These are phyloP conservation scores for Torulaspora delbrueckii DNA, from an alignment of 805 yeast species.

Conservation along the genomic window DNA sequence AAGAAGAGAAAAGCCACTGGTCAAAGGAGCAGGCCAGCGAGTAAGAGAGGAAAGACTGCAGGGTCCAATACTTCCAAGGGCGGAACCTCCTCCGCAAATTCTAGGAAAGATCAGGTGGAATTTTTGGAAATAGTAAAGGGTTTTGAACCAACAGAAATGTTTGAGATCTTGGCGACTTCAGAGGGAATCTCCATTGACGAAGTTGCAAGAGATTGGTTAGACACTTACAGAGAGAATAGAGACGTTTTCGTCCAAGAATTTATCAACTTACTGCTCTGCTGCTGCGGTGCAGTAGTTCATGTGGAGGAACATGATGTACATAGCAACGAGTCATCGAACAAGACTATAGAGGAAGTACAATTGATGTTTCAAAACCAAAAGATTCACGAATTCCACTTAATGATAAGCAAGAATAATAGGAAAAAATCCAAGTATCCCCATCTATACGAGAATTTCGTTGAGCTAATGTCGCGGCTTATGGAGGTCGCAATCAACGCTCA, in stretches of 20 bases:
- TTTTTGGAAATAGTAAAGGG: constrained; percentile 40
- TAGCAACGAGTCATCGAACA: constrained; percentile 62
- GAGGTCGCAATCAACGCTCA: constrained; percentile 58
- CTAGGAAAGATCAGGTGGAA: constrained; percentile 26
- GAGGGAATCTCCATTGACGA: constrained; percentile 48
- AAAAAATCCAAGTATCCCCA: constrained; percentile 37
- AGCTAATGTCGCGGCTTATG: constrained; percentile 52
- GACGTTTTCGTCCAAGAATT: constrained; percentile 53
- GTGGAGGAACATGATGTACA: constrained; percentile 72
- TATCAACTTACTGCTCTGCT: constrained; percentile 62
- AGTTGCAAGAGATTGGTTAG: constrained; percentile 54
- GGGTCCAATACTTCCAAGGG: constrained; percentile 1
- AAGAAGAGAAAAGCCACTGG: constrained; percentile 15
- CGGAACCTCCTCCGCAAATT: constrained; percentile 8
- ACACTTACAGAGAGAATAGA: constrained; percentile 42
- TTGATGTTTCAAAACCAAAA: constrained; percentile 55
- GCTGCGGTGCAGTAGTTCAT: constrained; percentile 65
- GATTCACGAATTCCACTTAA: constrained; percentile 64
- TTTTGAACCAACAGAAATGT: constrained; percentile 45
- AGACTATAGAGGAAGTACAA: constrained; percentile 70
- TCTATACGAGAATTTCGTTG: constrained; percentile 50
- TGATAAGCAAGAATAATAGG: constrained; percentile 46
- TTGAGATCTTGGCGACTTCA: constrained; percentile 47
- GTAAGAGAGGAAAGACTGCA: constrained; percentile 4
- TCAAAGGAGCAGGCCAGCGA: constrained; percentile 7